Base-by-base conservation (phyloP, 2,329 filamentous ascomycete genomes). In the Cladophialophora exuberans region DNA sequence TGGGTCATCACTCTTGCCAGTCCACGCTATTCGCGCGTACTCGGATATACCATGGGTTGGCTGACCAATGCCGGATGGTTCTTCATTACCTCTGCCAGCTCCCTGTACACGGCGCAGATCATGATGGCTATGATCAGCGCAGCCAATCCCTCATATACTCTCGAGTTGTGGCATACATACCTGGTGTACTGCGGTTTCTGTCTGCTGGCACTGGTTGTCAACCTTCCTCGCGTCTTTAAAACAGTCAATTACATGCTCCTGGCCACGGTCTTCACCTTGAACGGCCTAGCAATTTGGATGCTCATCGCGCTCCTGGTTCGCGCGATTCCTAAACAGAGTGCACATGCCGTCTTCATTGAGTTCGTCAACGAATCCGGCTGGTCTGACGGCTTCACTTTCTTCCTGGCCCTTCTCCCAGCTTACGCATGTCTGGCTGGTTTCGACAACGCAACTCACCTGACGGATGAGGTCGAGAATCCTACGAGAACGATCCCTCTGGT, bases 51-150 rank as follows among this genome's bases (percentile, higher is more conserved):
- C 44, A 79, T 75, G 1, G 78, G 77, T 9, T 81, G 76, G 72
- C 73, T 81, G 54, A 77, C 78, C 1, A 82, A 77, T 72, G 74
- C 76, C 17, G 80, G 79, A 11, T 73, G 74, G 18, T 75, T 82
- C 51, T 82, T 82, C 59, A 79, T 78, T 4, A 76, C 70, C 61
- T 77, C 80, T 2, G 48, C 25, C 41, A 11, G 6, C 15, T 18
- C 23, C 1, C 33, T 56, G 2, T 31, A 38, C 39, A 10, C 20
- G 28, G 58, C 54, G 31, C 10, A 60, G 31, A 3, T 59, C 49
- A 30, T 41, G 7, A 6, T 63, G 25, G 52, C 38, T 11, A n/a
- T 48, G 9, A 49, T 53, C 2, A 28, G 18, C 7, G 56, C 59
- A 31, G 47, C 33, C 22, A 23, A 57, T 17, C 43, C 49, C 4